Evolutionary conservation across 257 asterid species (phyloP).

Genomic region (Solanum phureja): DNA sequence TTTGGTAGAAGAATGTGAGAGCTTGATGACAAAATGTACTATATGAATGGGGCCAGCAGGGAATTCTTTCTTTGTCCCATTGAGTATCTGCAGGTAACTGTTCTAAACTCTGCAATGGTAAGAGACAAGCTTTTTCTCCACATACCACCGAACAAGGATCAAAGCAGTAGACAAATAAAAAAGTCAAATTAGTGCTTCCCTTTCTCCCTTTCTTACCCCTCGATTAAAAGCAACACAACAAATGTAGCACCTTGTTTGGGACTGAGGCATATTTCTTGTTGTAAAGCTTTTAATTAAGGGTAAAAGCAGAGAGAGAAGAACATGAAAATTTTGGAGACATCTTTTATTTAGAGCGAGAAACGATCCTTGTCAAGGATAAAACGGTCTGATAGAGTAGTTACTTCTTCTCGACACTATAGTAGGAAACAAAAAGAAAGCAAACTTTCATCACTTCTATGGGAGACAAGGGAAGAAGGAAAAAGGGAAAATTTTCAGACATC

Average conservation of each 20-base stretch:
- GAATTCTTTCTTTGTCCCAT: neutral
- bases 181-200: neutral
- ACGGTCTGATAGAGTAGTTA: neutral
- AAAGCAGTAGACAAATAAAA: neutral
- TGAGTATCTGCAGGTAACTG: neutral
- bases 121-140: neutral
- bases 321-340: neutral
- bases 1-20: no score
- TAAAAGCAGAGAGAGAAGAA: neutral
- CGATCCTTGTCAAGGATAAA: neutral
- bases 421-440: neutral
- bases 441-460: neutral
- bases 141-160: neutral
- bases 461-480: neutral
- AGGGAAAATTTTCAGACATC: neutral
- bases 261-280: neutral
- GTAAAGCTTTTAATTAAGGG: neutral
- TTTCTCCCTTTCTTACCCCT: neutral
- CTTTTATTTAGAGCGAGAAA: neutral
- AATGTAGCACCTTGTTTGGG: neutral
- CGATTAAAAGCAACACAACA: neutral
- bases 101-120: neutral
- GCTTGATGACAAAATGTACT: neutral
- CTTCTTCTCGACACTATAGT: neutral
- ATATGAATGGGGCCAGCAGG: neutral